phyloP scores from a whole-genome alignment of 2,329 filamentous ascomycete species.

The Colletotrichum sp. region DNA sequence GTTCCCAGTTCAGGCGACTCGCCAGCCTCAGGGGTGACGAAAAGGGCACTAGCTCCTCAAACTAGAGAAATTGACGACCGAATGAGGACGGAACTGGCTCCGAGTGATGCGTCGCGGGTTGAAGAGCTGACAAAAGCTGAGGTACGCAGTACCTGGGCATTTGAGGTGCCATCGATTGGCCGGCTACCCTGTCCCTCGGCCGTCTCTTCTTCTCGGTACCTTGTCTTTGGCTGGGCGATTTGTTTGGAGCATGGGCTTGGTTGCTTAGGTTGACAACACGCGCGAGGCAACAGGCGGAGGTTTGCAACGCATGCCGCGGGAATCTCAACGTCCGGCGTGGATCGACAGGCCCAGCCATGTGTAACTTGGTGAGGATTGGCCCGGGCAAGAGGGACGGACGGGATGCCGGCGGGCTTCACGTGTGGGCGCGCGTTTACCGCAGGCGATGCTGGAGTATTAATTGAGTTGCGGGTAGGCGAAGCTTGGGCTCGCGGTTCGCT shows the following conservation, averaged over 20 bases:
- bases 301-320: background rate
- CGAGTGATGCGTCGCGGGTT: background rate
- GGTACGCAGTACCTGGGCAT: background rate
- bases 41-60: conserved; percentile 1
- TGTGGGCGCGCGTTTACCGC: background rate
- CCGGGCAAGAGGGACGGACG: background rate
- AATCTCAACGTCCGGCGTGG: background rate
- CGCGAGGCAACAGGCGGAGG: background rate
- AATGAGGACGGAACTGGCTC: conserved; percentile 19
- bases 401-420: background rate
- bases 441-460: background rate
- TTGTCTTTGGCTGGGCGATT: background rate
- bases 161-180: background rate
- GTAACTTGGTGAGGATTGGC: background rate
- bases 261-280: background rate
- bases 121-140: conserved; percentile 4
- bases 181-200: background rate
- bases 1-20: conserved; percentile 12
- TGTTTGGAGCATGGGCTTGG: background rate
- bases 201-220: background rate
- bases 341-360: conserved; percentile 6
- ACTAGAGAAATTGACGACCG: conserved; percentile 4
- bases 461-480: background rate
- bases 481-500: background rate
- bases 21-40: conserved; percentile 13